Conservation (phyloP, 140 eudicot species). For the Stevia rebaudiana region DNA sequence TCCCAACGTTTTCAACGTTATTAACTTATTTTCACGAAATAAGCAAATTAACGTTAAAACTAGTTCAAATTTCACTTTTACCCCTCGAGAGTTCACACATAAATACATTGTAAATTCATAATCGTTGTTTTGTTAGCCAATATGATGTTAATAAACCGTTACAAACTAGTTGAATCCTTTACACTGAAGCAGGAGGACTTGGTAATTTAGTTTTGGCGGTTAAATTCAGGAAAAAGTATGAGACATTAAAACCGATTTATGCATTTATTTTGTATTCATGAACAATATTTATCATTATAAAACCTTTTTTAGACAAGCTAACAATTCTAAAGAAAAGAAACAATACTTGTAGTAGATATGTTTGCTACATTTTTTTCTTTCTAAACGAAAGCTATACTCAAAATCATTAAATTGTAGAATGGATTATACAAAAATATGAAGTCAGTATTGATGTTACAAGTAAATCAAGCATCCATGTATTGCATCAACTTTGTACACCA, state of each 20-base stretch:
- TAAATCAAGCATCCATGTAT: neutral
- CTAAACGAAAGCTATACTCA: neutral
- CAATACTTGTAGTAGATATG: neutral
- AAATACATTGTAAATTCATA: neutral
- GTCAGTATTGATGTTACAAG: constrained; percentile 5
- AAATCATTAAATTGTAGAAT: constrained; percentile 3
- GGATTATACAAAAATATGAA: constrained; percentile 5
- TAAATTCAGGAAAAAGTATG: no score
- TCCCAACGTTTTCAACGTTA: no score
- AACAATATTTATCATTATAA: neutral
- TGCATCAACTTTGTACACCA: neutral
- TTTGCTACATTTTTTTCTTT: neutral
- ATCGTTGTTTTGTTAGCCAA: neutral
- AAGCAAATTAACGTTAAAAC: no score
- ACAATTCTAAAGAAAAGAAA: neutral
- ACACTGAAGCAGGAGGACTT: neutral
- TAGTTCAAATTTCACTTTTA: no score
- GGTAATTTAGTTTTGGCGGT: neutral
- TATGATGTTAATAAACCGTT: neutral
- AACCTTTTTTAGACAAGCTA: neutral
- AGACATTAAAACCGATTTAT: no score
- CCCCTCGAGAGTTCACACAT: no score
- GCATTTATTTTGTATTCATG: neutral
- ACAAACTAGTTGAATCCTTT: neutral
- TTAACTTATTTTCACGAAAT: no score